Evolutionary conservation across 371 early-diverging fungal genomes (phyloP).

Genomic region (Fennellomyces sp.): DNA sequence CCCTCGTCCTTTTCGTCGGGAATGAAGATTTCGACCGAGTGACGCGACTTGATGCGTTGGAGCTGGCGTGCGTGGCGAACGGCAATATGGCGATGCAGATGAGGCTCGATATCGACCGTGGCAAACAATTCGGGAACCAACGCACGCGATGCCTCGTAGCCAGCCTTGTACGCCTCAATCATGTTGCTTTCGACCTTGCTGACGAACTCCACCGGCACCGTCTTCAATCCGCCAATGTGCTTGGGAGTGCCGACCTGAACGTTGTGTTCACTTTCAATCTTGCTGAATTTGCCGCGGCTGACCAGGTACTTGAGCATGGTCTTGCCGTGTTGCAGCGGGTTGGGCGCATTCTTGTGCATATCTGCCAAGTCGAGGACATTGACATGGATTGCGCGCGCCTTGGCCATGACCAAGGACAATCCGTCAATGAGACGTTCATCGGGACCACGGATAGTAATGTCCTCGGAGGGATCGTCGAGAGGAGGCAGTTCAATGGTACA

Average conservation of each 20-base stretch:
- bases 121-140: conserved; percentile 66
- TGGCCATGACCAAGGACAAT: conserved; percentile 75
- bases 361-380: conserved; percentile 55
- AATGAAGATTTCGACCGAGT: conserved; percentile 73
- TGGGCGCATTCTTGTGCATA: conserved; percentile 48
- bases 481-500: conserved; percentile 85
- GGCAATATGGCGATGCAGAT: conserved; percentile 78
- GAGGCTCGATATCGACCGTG: conserved; percentile 76
- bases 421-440: conserved; percentile 68
- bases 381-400: conserved; percentile 69
- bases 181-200: conserved; percentile 60
- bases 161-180: conserved; percentile 55
- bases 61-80: conserved; percentile 83
- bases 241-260: conserved; percentile 62
- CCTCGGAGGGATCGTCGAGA: conserved; percentile 66
- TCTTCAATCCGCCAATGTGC: conserved; percentile 18
- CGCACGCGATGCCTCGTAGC: conserved; percentile 26
- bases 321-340: conserved; percentile 59
- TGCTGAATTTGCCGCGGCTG: conserved; percentile 57
- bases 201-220: conserved; percentile 63
- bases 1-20: conserved; percentile 61
- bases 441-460: conserved; percentile 83
- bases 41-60: conserved; percentile 64
- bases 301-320: conserved; percentile 66
- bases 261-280: conserved; percentile 66